These are phyloP conservation scores for Corylus avellana DNA, from an alignment of 306 rosid species.

Conservation along the genomic window DNA sequence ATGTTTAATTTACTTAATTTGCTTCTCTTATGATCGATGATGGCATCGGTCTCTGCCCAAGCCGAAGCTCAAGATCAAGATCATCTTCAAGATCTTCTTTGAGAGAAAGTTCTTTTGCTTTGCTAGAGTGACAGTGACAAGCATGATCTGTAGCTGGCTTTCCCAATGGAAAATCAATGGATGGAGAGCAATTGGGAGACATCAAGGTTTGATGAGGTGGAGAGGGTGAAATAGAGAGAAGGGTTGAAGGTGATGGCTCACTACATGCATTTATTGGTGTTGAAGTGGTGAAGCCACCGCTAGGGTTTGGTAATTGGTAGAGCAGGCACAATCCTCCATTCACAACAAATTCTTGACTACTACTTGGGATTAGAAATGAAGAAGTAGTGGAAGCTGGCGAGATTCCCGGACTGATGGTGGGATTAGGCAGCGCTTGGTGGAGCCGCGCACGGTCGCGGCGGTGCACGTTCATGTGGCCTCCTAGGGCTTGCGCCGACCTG, in stretches of 20 bases:
- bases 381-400: constrained; percentile 16
- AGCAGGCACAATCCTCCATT: constrained; percentile 63
- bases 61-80: constrained; percentile 91
- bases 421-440: constrained; percentile 46
- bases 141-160: constrained; percentile 13
- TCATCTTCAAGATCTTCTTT: constrained; percentile 45
- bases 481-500: constrained; percentile 93
- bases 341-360: constrained; percentile 45
- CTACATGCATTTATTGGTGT: constrained; percentile 21
- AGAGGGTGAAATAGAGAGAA: constrained; percentile 57
- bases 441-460: constrained; percentile 98
- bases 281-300: constrained; percentile 7
- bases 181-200: constrained; percentile 19
- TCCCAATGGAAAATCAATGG: constrained; percentile 29
- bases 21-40: constrained; percentile 28
- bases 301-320: constrained; percentile 77
- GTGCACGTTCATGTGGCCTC: constrained; percentile 99
- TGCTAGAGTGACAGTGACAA: constrained; percentile 18
- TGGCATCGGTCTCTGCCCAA: constrained; percentile 64
- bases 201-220: constrained; percentile 29
- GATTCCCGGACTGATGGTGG: neutral
- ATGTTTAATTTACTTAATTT: neutral
- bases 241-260: constrained; percentile 49
- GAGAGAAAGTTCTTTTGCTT: constrained; percentile 31
- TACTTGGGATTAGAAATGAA: constrained; percentile 52